Base-by-base conservation (phyloP, 2,329 filamentous ascomycete genomes). In the Keithomyces neogunnii region DNA sequence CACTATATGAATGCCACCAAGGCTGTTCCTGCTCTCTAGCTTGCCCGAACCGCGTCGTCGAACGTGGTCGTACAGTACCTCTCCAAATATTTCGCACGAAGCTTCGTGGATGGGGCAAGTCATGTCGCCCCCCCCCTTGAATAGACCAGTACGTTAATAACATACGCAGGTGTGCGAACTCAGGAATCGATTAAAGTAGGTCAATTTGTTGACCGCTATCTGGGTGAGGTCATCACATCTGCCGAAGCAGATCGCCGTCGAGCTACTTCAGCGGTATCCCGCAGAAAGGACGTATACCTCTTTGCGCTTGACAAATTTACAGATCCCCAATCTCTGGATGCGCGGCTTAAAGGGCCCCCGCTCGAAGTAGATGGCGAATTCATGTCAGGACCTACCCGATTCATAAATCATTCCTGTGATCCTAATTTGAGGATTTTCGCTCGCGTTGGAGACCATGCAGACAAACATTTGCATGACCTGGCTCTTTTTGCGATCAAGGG, bases 231-330 rank as follows among this genome's bases (percentile, higher is more conserved):
- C 51, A 82, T 88, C 58, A 84, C 81, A 1, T 72, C 75, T 0
- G 59, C 66, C 2, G 82, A 91, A 67, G 86, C 88, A 0, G 76
- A 83, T 13, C 70, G 73, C 2, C 82, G 89, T 3, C 84, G 88
- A 5, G 69, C 72, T 1, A 68, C 72, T 0, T 77, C 81, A 2
- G 71, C 73, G 32, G 67, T 78, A 3, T 76, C 77, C 0, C 73
- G 80, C 53, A 74, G 75, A n/a, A 91, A 91, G 59, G 83, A 87
- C 28, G 82, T 86, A 0, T 93, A 93, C 58, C 76, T 93, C 1
- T 93, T 92, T 65, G 82, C 78, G 1, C 79, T 95, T 1, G 89
- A 95, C 71, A 93, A 93, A 63, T 92, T 91, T 62, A 79, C 74
- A 1, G 77, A 86, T 50, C 69, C 73, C 0, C 59, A 73, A 5